Evolutionary conservation across 2,329 filamentous ascomycete genomes (phyloP).

Genomic region (Fulvia fulva): DNA sequence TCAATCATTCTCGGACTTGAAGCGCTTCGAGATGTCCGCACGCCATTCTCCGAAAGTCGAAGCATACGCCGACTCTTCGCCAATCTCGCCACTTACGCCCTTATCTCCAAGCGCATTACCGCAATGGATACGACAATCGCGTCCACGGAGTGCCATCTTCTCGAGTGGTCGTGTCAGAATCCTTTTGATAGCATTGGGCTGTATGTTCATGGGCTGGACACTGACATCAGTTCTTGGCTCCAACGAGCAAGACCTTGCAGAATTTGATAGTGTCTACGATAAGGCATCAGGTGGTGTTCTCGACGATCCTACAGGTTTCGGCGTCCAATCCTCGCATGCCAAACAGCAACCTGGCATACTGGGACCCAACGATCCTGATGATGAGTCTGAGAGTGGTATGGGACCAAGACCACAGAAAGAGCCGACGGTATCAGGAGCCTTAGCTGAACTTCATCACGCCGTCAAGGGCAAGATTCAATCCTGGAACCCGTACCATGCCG

Average conservation of each 20-base stretch:
- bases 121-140: slow-evolving; percentile 27
- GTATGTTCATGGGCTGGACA: slow-evolving; percentile 31
- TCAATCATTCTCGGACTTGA: not conserved
- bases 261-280: slow-evolving; percentile 13
- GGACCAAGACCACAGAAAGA: slow-evolving; percentile 9
- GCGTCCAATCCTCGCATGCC: not conserved
- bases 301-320: slow-evolving; percentile 24
- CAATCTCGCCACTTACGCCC: slow-evolving; percentile 22
- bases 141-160: slow-evolving; percentile 12
- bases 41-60: slow-evolving; percentile 19
- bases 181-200: slow-evolving; percentile 21
- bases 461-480: slow-evolving; percentile 31
- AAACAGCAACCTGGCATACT: slow-evolving; percentile 17
- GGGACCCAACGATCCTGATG: slow-evolving; percentile 15
- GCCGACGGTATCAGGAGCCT: slow-evolving; percentile 31
- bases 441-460: slow-evolving; percentile 32
- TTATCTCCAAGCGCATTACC: slow-evolving; percentile 25
- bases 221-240: slow-evolving; percentile 28
- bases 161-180: slow-evolving; percentile 25
- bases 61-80: slow-evolving; percentile 25
- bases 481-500: slow-evolving; percentile 26
- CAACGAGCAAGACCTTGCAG: slow-evolving; percentile 4
- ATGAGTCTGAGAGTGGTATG: slow-evolving; percentile 6
- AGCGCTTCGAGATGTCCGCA: slow-evolving; percentile 18
- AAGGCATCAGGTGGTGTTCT: slow-evolving; percentile 21